Conservation (phyloP, 164 flowering plant species). For the Annona cherimola region DNA sequence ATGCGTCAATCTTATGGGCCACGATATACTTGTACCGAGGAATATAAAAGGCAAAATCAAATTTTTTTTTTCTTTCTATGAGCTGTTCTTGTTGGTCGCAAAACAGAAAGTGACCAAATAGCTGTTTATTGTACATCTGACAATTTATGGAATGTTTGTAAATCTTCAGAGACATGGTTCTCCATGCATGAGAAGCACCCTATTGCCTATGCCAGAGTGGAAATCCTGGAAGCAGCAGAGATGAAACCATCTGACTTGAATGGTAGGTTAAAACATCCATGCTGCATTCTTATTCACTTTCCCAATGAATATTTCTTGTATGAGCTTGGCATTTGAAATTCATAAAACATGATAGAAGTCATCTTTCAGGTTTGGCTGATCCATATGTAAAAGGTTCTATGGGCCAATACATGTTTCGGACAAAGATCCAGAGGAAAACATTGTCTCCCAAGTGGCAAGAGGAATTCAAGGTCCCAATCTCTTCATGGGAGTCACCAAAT, state of each 20-base stretch:
- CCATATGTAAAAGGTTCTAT: conserved; percentile 91
- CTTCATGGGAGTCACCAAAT: conserved; percentile 73
- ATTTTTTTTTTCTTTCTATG: too few relatives aligned
- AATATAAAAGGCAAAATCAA: too few relatives aligned
- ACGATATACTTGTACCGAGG: too few relatives aligned
- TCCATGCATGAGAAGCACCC: conserved; percentile 74
- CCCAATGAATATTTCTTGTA: not conserved
- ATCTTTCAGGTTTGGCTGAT: conserved; percentile 88
- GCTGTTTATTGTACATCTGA: not conserved
- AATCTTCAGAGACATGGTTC: conserved; percentile 61
- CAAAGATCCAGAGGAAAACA: conserved; percentile 72
- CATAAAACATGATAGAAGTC: conserved; percentile 7
- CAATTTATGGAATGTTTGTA: not conserved
- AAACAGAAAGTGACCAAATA: not conserved
- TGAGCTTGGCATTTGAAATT: not conserved
- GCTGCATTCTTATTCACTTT: not conserved
- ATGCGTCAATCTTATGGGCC: too few relatives aligned
- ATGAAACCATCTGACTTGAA: conserved; percentile 90
- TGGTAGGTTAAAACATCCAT: conserved; percentile 39
- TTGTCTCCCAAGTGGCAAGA: conserved; percentile 85
- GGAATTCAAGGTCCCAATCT: conserved; percentile 83
- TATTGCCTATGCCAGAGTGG: conserved; percentile 69
- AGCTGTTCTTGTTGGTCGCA: too few relatives aligned
- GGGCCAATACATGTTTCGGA: conserved; percentile 74
- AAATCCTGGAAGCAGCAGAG: conserved; percentile 81